Conservation (phyloP, 2,329 filamentous ascomycete genomes). For the Trichoderma harzianum region DNA sequence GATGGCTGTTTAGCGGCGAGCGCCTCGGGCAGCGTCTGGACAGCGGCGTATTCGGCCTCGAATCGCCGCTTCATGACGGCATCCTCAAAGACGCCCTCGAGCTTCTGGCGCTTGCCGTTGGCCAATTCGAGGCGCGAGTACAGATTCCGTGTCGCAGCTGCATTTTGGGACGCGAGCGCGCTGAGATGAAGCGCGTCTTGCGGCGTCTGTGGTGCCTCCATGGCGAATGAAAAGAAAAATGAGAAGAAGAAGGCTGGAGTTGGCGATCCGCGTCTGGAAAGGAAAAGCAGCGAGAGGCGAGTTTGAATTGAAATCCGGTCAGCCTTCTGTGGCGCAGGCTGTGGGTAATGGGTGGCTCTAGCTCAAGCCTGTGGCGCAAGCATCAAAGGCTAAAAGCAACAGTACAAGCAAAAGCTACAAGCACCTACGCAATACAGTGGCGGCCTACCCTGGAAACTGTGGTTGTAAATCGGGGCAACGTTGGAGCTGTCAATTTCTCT, state of each 20-base stretch:
- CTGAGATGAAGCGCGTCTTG: slow-evolving; percentile 35
- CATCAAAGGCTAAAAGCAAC: background rate
- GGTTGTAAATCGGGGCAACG: background rate
- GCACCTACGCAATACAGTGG: slow-evolving; percentile 4
- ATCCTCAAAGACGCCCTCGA: slow-evolving; percentile 35
- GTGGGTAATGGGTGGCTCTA: background rate
- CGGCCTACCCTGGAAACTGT: background rate
- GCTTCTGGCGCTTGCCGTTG: slow-evolving; percentile 38
- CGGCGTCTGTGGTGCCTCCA: slow-evolving; percentile 34
- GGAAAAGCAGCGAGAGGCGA: slow-evolving; percentile 24
- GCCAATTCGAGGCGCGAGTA: slow-evolving; percentile 30
- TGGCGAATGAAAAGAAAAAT: slow-evolving; percentile 16
- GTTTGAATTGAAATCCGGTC: slow-evolving; percentile 24
- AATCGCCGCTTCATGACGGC: slow-evolving; percentile 48
- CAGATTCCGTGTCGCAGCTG: slow-evolving; percentile 31
- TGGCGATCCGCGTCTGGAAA: background rate
- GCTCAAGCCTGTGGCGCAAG: background rate
- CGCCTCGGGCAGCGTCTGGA: slow-evolving; percentile 71
- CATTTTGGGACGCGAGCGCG: slow-evolving; percentile 36
- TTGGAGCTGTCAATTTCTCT: background rate
- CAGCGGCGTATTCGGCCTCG: slow-evolving; percentile 71
- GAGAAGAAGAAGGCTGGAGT: background rate
- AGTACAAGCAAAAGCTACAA: background rate
- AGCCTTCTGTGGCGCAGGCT: slow-evolving; percentile 32
- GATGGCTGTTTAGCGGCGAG: slow-evolving; percentile 76